Percentiles rank a stretch among this genome's conserved stretches.
Evolutionary conservation across 176 grass and related monocot genomes (phyloP).

Genomic region (Aegilops speltoides): DNA sequence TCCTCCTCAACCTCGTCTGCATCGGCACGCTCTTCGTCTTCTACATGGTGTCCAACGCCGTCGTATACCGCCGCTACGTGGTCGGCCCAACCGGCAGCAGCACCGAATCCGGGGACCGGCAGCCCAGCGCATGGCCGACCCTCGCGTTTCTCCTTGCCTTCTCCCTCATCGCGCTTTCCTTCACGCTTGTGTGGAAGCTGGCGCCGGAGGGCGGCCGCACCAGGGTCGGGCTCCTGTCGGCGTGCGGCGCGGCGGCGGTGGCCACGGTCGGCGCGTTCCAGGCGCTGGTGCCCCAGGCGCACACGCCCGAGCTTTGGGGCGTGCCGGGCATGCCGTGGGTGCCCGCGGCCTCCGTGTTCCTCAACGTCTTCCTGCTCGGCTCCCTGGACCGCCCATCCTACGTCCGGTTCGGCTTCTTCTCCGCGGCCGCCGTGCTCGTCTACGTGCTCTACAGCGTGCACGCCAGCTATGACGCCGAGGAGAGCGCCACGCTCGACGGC

Average conservation of each 20-base stretch:
- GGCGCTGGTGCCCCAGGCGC: slow-evolving; percentile 66
- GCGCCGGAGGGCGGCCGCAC: slow-evolving; percentile 11
- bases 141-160: slow-evolving; percentile 57
- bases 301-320: slow-evolving; percentile 67
- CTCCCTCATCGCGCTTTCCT: slow-evolving; percentile 56
- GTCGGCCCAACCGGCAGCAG: not conserved
- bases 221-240: slow-evolving; percentile 37
- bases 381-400: slow-evolving; percentile 67
- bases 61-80: slow-evolving; percentile 85
- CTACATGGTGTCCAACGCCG: slow-evolving; percentile 97
- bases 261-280: slow-evolving; percentile 54
- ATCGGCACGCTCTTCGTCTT: slow-evolving; percentile 99
- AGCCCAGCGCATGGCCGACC: slow-evolving; percentile 41
- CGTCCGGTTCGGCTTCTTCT: slow-evolving; percentile 72
- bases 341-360: slow-evolving; percentile 77
- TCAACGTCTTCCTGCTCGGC: slow-evolving; percentile 92
- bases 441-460: slow-evolving; percentile 90
- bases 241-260: slow-evolving; percentile 40
- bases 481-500: slow-evolving; percentile 41
- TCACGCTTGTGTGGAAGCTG: slow-evolving; percentile 71
- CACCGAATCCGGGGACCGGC: not conserved
- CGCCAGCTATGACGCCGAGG: slow-evolving; percentile 82
- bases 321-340: slow-evolving; percentile 97
- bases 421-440: slow-evolving; percentile 45
- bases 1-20: slow-evolving; percentile 82